These are phyloP conservation scores for Annulohypoxylon bovei DNA, from an alignment of 495 filamentous ascomycete genomes.

Conservation along the genomic window DNA sequence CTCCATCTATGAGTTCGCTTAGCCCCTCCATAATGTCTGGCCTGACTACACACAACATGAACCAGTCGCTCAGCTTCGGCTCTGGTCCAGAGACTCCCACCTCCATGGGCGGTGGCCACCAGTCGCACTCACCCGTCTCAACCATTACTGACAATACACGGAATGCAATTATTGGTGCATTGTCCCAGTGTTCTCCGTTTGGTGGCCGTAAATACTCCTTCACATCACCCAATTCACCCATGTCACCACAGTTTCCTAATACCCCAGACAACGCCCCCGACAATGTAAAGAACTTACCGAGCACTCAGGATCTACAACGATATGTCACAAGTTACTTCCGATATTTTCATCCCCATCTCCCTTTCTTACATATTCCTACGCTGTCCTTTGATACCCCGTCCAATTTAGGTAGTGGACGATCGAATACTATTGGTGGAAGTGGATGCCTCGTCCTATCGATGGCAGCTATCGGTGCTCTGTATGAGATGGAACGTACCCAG, in stretches of 20 bases:
- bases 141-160: conserved; percentile 95
- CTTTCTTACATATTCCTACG: conserved; percentile 92
- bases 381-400: conserved; percentile 86
- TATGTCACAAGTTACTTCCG: conserved; percentile 92
- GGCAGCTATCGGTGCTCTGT: conserved; percentile 95
- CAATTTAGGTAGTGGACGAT: conserved; percentile 69
- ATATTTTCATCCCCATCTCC: conserved; percentile 94
- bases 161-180: conserved; percentile 82
- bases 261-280: conserved; percentile 63
- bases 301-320: conserved; percentile 90
- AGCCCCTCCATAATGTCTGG: conserved; percentile 63
- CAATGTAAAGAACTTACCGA: conserved; percentile 70
- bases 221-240: conserved; percentile 71
- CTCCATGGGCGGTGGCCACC: conserved; percentile 71
- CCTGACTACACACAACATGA: conserved; percentile 63
- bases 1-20: conserved; percentile 73
- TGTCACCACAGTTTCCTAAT: conserved; percentile 64
- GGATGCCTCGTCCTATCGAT: conserved; percentile 94
- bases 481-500: conserved; percentile 81
- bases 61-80: conserved; percentile 68
- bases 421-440: conserved; percentile 77
- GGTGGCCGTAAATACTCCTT: conserved; percentile 81
- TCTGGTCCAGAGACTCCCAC: conserved; percentile 73
- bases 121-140: conserved; percentile 64
- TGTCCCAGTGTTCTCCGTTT: conserved; percentile 79